A percentile compares a stretch with the other conserved stretches of the same genome.
Evolutionary conservation across 2,329 filamentous ascomycete species (phyloP).

Genomic region (Domatiomyces globalis): DNA sequence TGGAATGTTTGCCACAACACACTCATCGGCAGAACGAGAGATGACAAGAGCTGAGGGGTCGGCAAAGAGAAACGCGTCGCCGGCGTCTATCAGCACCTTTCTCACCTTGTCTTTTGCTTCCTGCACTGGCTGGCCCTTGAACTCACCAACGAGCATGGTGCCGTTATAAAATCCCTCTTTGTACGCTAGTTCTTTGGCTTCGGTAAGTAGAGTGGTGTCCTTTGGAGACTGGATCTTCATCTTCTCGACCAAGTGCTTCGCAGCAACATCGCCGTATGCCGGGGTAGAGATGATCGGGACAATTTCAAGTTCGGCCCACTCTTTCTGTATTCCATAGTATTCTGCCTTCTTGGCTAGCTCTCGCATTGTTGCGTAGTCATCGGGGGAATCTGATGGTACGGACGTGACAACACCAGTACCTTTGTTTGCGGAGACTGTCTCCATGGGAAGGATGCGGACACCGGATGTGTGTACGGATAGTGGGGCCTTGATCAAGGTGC

Average conservation of each 20-base stretch:
- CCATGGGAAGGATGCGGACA: slow-evolving; percentile 88
- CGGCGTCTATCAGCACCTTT: slow-evolving; percentile 58
- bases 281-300: slow-evolving; percentile 81
- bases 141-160: slow-evolving; percentile 73
- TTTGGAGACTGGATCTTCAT: slow-evolving; percentile 96
- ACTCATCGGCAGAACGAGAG: slow-evolving; percentile 79
- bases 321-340: slow-evolving; percentile 90
- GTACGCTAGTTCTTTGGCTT: slow-evolving; percentile 93
- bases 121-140: slow-evolving; percentile 74
- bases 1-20: slow-evolving; percentile 81
- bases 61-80: slow-evolving; percentile 77
- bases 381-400: slow-evolving; percentile 88
- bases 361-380: slow-evolving; percentile 79
- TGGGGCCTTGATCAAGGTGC: slow-evolving; percentile 78
- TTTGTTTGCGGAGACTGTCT: slow-evolving; percentile 79
- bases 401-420: slow-evolving; percentile 93
- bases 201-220: slow-evolving; percentile 74
- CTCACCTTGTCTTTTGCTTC: slow-evolving; percentile 75
- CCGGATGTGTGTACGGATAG: slow-evolving; percentile 72
- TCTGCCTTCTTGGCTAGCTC: slow-evolving; percentile 91
- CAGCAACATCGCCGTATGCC: slow-evolving; percentile 70
- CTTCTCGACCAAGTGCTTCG: slow-evolving; percentile 71
- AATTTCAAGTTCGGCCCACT: slow-evolving; percentile 88
- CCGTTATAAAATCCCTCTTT: slow-evolving; percentile 97
- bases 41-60: slow-evolving; percentile 86